phyloP scores from a whole-genome alignment of 1,139 yeast species.

The Candida albicans region DNA sequence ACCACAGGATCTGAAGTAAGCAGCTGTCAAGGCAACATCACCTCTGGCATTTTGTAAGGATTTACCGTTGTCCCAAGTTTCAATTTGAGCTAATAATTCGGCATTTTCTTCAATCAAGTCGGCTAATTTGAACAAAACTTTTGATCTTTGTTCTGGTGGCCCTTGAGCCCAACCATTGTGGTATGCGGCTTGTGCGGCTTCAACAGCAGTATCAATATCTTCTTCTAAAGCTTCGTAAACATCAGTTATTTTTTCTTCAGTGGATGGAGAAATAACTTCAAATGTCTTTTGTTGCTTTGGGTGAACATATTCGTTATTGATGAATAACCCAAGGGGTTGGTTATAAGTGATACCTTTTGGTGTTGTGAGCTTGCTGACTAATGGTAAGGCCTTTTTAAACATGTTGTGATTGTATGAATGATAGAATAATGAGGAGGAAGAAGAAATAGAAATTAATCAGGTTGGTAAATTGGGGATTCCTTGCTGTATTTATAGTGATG shows the following conservation, averaged over 20 bases:
- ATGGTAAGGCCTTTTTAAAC: constrained; percentile 28
- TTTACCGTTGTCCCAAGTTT: constrained; percentile 81
- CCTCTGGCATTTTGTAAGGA: constrained; percentile 53
- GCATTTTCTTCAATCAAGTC: constrained; percentile 60
- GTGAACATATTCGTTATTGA: constrained; percentile 53
- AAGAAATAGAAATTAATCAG: neutral
- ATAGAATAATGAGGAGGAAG: neutral
- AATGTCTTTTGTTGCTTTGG: constrained; percentile 54
- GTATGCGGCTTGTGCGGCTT: constrained; percentile 75
- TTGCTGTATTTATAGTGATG: too few species aligned
- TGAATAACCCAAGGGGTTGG: constrained; percentile 58
- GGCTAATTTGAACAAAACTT: constrained; percentile 57
- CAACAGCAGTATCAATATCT: constrained; percentile 79
- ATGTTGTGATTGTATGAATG: neutral
- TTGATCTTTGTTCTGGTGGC: constrained; percentile 52
- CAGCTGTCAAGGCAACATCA: constrained; percentile 65
- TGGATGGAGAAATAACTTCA: constrained; percentile 62
- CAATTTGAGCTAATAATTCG: constrained; percentile 64
- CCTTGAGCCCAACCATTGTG: constrained; percentile 29
- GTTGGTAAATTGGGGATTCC: neutral
- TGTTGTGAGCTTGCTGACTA: constrained; percentile 50
- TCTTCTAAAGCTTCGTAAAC: constrained; percentile 66
- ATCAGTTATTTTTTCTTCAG: constrained; percentile 62
- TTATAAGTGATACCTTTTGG: constrained; percentile 56
- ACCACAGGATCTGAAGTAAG: constrained; percentile 70